Evolutionary conservation across 2,329 filamentous ascomycete genomes (phyloP).

Genomic region (Celoporthe dispersa): DNA sequence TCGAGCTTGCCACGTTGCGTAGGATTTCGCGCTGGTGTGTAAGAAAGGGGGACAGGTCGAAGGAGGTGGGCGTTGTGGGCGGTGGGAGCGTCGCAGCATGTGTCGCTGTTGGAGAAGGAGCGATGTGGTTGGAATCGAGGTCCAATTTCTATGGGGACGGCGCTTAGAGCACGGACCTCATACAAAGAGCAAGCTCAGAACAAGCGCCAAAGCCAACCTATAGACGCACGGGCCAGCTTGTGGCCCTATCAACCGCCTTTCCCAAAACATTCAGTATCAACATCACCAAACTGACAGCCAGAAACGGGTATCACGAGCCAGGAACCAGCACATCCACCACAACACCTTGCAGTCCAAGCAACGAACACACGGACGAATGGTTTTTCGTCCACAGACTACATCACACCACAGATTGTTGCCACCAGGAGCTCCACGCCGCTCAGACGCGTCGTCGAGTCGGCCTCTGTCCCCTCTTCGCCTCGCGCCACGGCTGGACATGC

Average conservation of each 20-base stretch:
- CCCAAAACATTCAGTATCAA: conserved; percentile 13
- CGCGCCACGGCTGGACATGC: neutral
- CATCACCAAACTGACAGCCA: neutral
- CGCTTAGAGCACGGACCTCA: conserved; percentile 9
- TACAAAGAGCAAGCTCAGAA: neutral
- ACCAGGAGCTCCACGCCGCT: neutral
- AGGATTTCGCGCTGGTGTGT: neutral
- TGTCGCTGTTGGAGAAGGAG: neutral
- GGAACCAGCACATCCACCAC: neutral
- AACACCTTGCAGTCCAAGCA: neutral
- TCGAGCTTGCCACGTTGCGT: conserved; percentile 8
- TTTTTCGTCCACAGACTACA: neutral
- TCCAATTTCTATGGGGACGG: neutral
- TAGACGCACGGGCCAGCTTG: conserved; percentile 7
- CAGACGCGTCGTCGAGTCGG: neutral
- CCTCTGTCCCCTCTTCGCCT: neutral
- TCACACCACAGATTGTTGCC: neutral
- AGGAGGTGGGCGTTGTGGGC: neutral
- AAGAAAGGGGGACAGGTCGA: neutral
- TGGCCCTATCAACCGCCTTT: conserved; percentile 4
- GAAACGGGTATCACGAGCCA: neutral
- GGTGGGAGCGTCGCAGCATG: neutral
- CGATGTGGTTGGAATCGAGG: neutral
- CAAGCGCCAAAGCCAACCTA: neutral
- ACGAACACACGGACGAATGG: neutral